phyloP scores from a whole-genome alignment of 2,329 filamentous ascomycete genomes.

The Aureobasidium uvarum region DNA sequence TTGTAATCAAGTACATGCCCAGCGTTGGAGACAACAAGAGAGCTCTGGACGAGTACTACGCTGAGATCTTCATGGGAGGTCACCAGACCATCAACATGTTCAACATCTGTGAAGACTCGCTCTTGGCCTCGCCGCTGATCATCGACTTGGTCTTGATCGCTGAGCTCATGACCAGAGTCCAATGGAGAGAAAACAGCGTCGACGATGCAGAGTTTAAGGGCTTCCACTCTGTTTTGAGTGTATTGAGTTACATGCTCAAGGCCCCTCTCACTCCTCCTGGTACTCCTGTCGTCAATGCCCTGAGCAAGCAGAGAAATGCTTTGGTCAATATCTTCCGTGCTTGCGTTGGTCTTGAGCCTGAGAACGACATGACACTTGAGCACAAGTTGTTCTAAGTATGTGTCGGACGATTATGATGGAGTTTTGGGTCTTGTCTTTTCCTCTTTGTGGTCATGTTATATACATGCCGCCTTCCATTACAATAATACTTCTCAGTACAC shows the following conservation, averaged over 20 bases:
- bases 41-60: constrained; percentile 97
- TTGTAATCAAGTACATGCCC: constrained; percentile 99
- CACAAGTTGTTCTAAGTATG: constrained; percentile 76
- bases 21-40: constrained; percentile 99
- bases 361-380: constrained; percentile 98
- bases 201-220: constrained; percentile 67
- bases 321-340: constrained; percentile 98
- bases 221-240: constrained; percentile 95
- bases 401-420: neutral
- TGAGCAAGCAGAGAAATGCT: constrained; percentile 92
- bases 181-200: constrained; percentile 67
- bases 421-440: neutral
- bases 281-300: constrained; percentile 90
- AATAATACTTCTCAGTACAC: neutral
- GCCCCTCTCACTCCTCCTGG: constrained; percentile 91
- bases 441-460: neutral
- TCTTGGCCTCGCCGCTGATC: constrained; percentile 92
- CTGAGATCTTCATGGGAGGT: constrained; percentile 97
- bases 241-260: constrained; percentile 98
- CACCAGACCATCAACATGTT: constrained; percentile 98
- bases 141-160: constrained; percentile 91
- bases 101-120: constrained; percentile 98
- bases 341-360: constrained; percentile 92
- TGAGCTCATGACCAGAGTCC: constrained; percentile 98
- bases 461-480: neutral